Base-by-base conservation (phyloP, 495 filamentous ascomycete genomes). In the Aspergillus heteromorphus region DNA sequence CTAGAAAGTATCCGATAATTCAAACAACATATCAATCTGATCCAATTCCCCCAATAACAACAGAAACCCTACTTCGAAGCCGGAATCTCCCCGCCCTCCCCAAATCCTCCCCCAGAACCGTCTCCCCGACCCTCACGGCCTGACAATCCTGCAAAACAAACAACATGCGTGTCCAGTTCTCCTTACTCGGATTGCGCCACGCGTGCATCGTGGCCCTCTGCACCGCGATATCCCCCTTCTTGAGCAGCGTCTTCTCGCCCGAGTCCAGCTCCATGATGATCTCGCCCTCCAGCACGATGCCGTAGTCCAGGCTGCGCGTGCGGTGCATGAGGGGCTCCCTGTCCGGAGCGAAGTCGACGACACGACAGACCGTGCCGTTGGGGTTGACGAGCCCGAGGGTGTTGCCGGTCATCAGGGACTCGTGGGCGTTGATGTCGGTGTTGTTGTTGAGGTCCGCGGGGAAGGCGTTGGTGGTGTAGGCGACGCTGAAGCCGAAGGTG, bases 261-360 rank as follows among this genome's bases (percentile, higher is more conserved):
- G 81, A 79, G 65, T 91, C 86, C 42, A 74, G 79, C 79, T 87
- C 83, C 70, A 91, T 88, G 64, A 91, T 88, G 45, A 92, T 38
- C 60, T 79, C 64, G 0, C 89, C 89, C 62, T 91, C 87, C n/a
- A 93, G 53, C 21, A 93, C 80, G 52, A 91, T 76, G 3, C 87
- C 87, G 48, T 87, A 91, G 57, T 92, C 89, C 4, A 93, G 67
- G 14, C 78, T 83, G 61, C 83, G 76, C 2, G 89, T 91, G 0
- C 87, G 77, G 55, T 92, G 89, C 79, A 92, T 68, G 1, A 73
- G 31, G 78, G 38, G 85, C 74, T 64, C 83, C 79, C 61, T 78
- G 76, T 48, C 83, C 76, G 72, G 90, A 66, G 49, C 86, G 73
- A 77, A 90, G 83, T 68, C 88, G 61, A 59, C 88, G 75, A 55